Evolutionary conservation across 345 rosid species (phyloP), one percentile per base, ranked within the genome.

Genomic region (Gossypioides kirkii): DNA sequence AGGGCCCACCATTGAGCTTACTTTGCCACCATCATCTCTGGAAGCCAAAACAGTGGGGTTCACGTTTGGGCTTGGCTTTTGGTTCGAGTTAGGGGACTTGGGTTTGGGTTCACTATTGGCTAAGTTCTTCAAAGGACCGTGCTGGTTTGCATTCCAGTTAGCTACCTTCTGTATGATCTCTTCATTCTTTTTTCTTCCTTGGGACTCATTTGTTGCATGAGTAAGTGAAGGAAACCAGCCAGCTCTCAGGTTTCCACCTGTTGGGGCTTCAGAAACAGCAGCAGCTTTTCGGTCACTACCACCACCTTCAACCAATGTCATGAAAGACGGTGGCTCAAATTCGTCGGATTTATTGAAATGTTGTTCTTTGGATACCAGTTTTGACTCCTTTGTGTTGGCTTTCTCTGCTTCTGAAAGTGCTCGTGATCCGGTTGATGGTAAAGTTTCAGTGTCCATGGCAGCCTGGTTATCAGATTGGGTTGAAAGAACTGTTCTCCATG

Each of bases 131-230:
- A 89, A 74, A 32, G 98, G 90, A 55, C 83, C 70, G 36, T 85
- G 94, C 36, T 85, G 79, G 52, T 53, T 74, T 2, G 84, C 61
- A 78, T 86, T 84, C 92, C 96, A 85, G 86, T 86, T 87, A 25
- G 90, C 83, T 69, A 86, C 95, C 85, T 86, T 87, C 64, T 82
- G 86, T 8, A 88, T 82, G 42, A 86, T 86, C 83, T 91, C 91
- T 80, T 90, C 91, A 25, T 87, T 90, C 83, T 85, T 88, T 75
- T 86, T 89, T 78, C 91, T 85, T 72, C 88, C 94, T 55, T 47
- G 75, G 6, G 88, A 84, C 61, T 85, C 87, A 14, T 84, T 89
- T 13, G 69, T 54, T 6, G 78, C 83, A 20, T 84, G 58, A 4
- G 87, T 71, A 22, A 85, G 75, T 59, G 88, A 81, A 6, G 91